Base-by-base conservation (phyloP, 73 alveolate genomes). In the Paramecium sonneborni region DNA sequence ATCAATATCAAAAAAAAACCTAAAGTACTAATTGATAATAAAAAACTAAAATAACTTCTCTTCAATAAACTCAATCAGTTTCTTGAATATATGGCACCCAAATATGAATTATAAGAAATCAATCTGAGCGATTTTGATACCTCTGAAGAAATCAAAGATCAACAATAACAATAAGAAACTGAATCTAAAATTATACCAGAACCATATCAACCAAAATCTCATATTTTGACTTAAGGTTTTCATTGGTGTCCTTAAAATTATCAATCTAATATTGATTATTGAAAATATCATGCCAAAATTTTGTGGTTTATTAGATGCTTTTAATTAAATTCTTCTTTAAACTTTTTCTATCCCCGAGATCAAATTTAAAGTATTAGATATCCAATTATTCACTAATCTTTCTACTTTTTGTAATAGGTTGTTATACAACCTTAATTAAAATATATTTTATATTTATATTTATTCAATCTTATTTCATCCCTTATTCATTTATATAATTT, bases 181-280 rank as follows among this genome's bases (percentile, higher is more conserved):
- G 12, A 12, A 46, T 21, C 57, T 12, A 46, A 46, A 46, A 15
- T 21, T 14, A 46, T 8, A 46, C 57, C 23, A 46, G 57, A 46
- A 14, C 57, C 24, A 46, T 11, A 46, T 46, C 35, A 57, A 57
- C 76, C 76, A 24, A 57, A 57, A 28, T 57, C 76, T 24, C 76
- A 57, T 10, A 20, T 57, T 15, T 12, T 57, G 10, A 20, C 18
- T 2, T 14, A 57, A 57, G 76, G 76, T 1, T 57, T 57, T 57
- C 76, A 57, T 57, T 57, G 76, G 76, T 57, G 76, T 57, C 76
- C 76, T 24, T 23, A 57, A 57, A 57, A 57, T 57, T 57, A 57
- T 57, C 35, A 57, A 57, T 57, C 76, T 57, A 57, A 57, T 57
- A 57, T 57, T 15, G 76, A 57, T 24, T 57, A 57, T 57, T 57